phyloP scores from a whole-genome alignment of 768 basidiomycete species.

The Lactarius tabidus region DNA sequence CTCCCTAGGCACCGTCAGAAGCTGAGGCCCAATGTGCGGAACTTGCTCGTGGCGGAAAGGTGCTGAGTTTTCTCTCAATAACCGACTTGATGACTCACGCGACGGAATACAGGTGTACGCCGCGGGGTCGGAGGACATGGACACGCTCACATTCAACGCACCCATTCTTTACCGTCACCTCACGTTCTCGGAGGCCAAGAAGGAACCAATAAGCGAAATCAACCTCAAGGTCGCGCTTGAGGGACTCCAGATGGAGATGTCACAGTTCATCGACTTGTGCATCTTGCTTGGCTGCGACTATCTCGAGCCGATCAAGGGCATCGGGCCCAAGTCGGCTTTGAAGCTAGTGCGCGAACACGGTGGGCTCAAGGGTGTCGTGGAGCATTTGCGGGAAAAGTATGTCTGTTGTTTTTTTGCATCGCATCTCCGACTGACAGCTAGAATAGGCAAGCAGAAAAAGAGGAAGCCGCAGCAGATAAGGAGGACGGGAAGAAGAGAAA shows the following conservation, averaged over 20 bases:
- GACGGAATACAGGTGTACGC: constrained; percentile 74
- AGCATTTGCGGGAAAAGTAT: constrained; percentile 75
- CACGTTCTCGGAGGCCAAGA: constrained; percentile 97
- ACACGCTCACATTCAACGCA: constrained; percentile 92
- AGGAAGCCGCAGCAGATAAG: constrained; percentile 37
- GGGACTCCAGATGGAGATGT: constrained; percentile 91
- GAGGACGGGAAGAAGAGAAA: constrained; percentile 63
- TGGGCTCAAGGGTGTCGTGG: constrained; percentile 64
- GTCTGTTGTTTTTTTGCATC: constrained; percentile 18
- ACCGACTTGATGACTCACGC: background rate
- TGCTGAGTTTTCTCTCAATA: constrained; percentile 28
- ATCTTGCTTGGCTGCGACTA: constrained; percentile 97
- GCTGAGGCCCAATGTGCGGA: constrained; percentile 99
- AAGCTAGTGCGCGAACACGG: constrained; percentile 87
- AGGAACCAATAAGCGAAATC: constrained; percentile 93
- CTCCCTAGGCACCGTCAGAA: constrained; percentile 85
- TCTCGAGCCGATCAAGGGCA: constrained; percentile 95
- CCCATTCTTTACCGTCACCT: constrained; percentile 93
- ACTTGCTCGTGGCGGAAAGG: constrained; percentile 93
- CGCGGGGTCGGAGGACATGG: constrained; percentile 99
- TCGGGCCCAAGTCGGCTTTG: constrained; percentile 93
- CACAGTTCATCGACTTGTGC: constrained; percentile 96
- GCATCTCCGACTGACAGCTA: constrained; percentile 10
- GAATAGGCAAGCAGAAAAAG: constrained; percentile 42
- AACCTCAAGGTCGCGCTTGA: constrained; percentile 76